Percentiles rank a stretch among this genome's conserved stretches.
Conservation (phyloP, 768 basidiomycete genomes). For the Boletus vermiculosoides region DNA sequence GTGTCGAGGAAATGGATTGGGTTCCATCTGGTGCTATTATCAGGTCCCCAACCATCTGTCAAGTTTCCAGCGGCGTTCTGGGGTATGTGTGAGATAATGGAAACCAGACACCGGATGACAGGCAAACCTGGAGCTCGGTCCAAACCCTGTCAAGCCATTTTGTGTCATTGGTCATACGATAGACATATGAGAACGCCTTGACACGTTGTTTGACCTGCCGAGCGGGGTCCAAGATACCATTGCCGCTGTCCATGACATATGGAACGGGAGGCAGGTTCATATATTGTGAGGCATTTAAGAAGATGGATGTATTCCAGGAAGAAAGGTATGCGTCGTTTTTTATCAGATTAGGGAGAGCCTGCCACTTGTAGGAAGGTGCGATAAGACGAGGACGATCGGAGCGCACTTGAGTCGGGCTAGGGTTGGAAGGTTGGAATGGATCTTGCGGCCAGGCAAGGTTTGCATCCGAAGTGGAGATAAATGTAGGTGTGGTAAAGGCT, state of each 20-base stretch:
- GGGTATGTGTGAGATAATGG: not conserved
- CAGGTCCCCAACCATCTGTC: conserved; percentile 61
- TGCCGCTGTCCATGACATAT: conserved; percentile 77
- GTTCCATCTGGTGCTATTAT: conserved; percentile 75
- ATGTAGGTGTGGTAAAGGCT: conserved; percentile 69
- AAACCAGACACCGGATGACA: not conserved
- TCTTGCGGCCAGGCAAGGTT: conserved; percentile 77
- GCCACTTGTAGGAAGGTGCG: conserved; percentile 92
- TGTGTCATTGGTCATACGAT: conserved; percentile 88
- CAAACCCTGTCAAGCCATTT: conserved; percentile 87
- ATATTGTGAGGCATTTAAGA: conserved; percentile 82
- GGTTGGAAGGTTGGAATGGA: conserved; percentile 64
- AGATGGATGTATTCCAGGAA: conserved; percentile 89
- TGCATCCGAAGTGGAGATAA: conserved; percentile 52
- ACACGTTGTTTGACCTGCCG: conserved; percentile 87
- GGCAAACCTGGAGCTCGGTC: conserved; percentile 76
- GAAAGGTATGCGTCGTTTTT: conserved; percentile 79
- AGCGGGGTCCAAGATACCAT: conserved; percentile 89
- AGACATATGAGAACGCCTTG: conserved; percentile 91
- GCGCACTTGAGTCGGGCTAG: conserved; percentile 59
- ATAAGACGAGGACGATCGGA: conserved; percentile 86
- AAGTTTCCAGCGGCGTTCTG: conserved; percentile 75
- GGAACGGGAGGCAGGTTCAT: conserved; percentile 57
- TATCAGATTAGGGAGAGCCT: conserved; percentile 74
- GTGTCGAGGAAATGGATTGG: conserved; percentile 86